A percentile compares a stretch with the other conserved stretches of the same genome.
These are phyloP conservation scores for Avicennia marina DNA, from an alignment of 257 asterid species.

Conservation along the genomic window DNA sequence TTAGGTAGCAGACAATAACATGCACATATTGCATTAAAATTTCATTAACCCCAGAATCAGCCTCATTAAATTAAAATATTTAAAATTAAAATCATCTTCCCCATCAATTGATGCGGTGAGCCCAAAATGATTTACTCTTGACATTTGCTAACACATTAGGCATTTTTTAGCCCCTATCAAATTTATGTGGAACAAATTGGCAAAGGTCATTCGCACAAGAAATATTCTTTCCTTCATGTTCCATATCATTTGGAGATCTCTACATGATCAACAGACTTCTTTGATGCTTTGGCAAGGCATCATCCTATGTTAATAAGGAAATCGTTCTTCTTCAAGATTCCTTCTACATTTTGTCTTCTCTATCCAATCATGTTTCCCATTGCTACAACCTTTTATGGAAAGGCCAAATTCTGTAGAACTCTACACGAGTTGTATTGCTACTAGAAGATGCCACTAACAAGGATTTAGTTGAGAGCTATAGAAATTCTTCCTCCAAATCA, in stretches of 20 bases:
- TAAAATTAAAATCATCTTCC: slow-evolving; percentile 24
- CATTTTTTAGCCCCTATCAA: slow-evolving; percentile 12
- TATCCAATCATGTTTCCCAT: slow-evolving; percentile 35
- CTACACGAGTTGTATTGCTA: slow-evolving; percentile 77
- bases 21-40: slow-evolving; percentile 26
- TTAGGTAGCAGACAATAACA: slow-evolving; percentile 42
- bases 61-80: slow-evolving; percentile 32
- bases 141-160: too few species aligned
- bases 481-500: slow-evolving; percentile 79
- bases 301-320: slow-evolving; percentile 60
- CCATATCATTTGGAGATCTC: slow-evolving; percentile 27
- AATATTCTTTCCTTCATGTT: slow-evolving; percentile 18
- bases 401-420: slow-evolving; percentile 40
- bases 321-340: slow-evolving; percentile 58
- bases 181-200: slow-evolving; percentile 15
- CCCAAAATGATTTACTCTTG: too few species aligned
- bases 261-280: slow-evolving; percentile 33
- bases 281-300: slow-evolving; percentile 24
- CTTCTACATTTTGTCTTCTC: slow-evolving; percentile 41
- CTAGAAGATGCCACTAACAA: slow-evolving; percentile 73
- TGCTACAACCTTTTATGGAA: slow-evolving; percentile 17
- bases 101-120: slow-evolving; percentile 17
- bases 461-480: slow-evolving; percentile 76
- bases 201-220: slow-evolving; percentile 18
- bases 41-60: slow-evolving; percentile 40